Base-by-base conservation (phyloP, 1,284 basidiomycete species). In the Rhodofomes roseus region DNA sequence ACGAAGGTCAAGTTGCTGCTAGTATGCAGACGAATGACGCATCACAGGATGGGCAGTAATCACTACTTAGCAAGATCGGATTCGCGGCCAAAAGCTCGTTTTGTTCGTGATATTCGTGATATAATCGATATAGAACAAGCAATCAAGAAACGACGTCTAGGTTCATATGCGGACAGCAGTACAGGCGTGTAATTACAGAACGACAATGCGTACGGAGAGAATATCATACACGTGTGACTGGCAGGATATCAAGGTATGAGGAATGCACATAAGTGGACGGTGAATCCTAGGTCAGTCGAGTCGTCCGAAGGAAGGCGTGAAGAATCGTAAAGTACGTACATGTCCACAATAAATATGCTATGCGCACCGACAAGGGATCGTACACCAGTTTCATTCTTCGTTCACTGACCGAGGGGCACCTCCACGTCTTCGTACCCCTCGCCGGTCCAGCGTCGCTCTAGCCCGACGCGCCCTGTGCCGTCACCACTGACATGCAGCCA, bases 401-500 rank as follows among this genome's bases (percentile, higher is more conserved):
- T 37, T 37, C 29, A 52, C 50, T 11, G 50, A 29, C 18, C 14
- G 25, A 48, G 46, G 46, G 46, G 46, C 46, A 48, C 46, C 46
- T 48, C 25, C 46, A 52, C 50, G 14, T 55, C 41, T 53, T 65
- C 66, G 44, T 65, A 65, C 23, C 68, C 69, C 36, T 71, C 68
- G 16, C 62, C 71, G 54, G 66, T 66, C 74, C 73, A 74, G 44
- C 66, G 65, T 44, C 65, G 60, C 31, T 62, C 61, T 25, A 72
- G 65, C 46, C 61, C 64, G 1, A 72, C 70, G 14, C 66, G 68
- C 53, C 70, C 73, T 41, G 74, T 73, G 27, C 65, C 72, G 58
- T 72, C 69, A 31, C 73, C 74, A 39, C 71, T 70, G 22, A 71
- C 65, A 52, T 69, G 64, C 64, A 91, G 73, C 85, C 87, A 88